phyloP scores from a whole-genome alignment of 345 rosid species.

The Eucalyptus camaldulensis region DNA sequence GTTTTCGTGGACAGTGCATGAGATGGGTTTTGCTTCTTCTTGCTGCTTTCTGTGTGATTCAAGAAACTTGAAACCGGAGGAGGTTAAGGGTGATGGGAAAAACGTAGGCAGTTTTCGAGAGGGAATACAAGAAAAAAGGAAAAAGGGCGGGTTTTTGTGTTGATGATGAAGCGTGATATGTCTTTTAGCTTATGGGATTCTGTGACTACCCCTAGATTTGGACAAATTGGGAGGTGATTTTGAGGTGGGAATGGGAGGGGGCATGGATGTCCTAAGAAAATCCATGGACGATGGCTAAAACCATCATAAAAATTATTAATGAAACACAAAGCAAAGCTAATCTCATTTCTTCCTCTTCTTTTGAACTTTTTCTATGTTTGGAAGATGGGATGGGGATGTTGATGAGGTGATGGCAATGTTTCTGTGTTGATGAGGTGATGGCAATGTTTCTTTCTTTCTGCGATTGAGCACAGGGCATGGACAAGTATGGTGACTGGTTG shows the following conservation, averaged over 20 bases:
- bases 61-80: neutral
- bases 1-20: conserved; percentile 1
- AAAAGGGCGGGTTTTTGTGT: neutral
- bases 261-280: neutral
- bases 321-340: neutral
- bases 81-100: conserved; percentile 2
- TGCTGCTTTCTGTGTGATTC: neutral
- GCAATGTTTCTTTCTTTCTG: neutral
- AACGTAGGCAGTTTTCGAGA: neutral
- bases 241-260: neutral
- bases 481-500: neutral
- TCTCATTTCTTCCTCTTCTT: neutral
- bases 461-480: neutral
- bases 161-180: neutral
- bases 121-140: neutral
- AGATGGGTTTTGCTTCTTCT: neutral
- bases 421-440: neutral
- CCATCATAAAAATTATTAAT: neutral
- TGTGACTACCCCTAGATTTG: neutral
- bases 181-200: neutral
- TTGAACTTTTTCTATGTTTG: neutral
- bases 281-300: neutral
- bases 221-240: neutral
- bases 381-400: neutral
- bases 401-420: neutral